Evolutionary conservation across 371 early-diverging fungal species (phyloP).

Genomic region (Mucor mucedo): DNA sequence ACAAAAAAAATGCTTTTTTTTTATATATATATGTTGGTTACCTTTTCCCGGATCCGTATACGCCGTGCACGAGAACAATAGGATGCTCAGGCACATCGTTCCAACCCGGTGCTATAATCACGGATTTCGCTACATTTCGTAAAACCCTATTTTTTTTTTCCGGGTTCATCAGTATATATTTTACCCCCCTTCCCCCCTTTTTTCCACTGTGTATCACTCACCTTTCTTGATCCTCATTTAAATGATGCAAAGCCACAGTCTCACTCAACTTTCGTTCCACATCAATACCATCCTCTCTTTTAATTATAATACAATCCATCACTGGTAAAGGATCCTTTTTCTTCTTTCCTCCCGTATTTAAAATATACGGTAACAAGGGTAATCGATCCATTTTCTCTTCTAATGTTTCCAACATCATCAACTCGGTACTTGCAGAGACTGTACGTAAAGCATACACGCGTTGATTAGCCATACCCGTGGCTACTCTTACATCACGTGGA

Average conservation of each 20-base stretch:
- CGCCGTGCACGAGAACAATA: conserved; percentile 63
- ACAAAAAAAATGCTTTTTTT: background rate
- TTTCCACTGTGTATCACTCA: background rate
- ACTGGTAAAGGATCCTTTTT: conserved; percentile 24
- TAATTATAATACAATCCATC: conserved; percentile 38
- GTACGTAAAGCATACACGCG: conserved; percentile 68
- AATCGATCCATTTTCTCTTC: conserved; percentile 46
- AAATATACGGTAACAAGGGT: conserved; percentile 55
- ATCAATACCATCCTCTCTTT: conserved; percentile 50
- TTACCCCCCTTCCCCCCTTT: too few relatives aligned
- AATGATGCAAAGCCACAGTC: conserved; percentile 40
- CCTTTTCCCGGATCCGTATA: conserved; percentile 86
- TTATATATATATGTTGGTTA: conserved; percentile 11
- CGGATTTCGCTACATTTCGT: conserved; percentile 57
- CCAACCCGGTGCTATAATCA: conserved; percentile 55
- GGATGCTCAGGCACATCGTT: conserved; percentile 44
- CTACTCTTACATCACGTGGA: conserved; percentile 45
- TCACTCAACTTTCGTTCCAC: conserved; percentile 46
- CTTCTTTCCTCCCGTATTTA: conserved; percentile 30
- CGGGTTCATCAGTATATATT: background rate
- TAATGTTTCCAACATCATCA: conserved; percentile 74
- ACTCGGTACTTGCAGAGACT: conserved; percentile 71
- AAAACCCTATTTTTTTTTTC: conserved; percentile 52
- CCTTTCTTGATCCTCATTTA: conserved; percentile 73
- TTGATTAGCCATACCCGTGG: conserved; percentile 25